Base-by-base conservation (phyloP, 306 rosid genomes). In the Boehmeria nivea region DNA sequence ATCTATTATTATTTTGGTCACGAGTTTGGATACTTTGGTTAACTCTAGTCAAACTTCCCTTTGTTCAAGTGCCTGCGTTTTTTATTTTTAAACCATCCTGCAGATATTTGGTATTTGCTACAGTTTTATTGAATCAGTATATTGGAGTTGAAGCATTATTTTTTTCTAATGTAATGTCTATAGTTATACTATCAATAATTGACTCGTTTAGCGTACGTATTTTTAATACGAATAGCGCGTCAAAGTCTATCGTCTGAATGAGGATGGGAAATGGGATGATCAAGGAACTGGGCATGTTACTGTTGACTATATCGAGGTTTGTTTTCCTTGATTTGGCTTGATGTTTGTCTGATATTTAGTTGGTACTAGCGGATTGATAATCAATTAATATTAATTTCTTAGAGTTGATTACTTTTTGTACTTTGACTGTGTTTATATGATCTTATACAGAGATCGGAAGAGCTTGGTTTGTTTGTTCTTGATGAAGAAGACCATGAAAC, bases 221-320 rank as follows among this genome's bases (percentile, higher is more conserved):
- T 31, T 10, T 10, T 31, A n/a, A n/a, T n/a, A n/a, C n/a, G 36
- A 60, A 70, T 74, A 90, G 98, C 95, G 98, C 37, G 98, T 90
- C 57, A 90, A 90, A 81, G 94, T 90, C 27, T 90, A 90, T 67
- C 98, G 98, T 28, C 68, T 90, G 69, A 86, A 70, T 74, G 94
- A 78, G n/a, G 95, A 82, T 61, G 98, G 90, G 34, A 90, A 90
- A 72, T 90, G 98, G 98, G 98, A 90, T 64, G 98, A 90, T 70
- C 95, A 87, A 76, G 98, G 98, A 59, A 90, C 98, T 62, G 95
- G 98, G 31, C 94, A 90, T 62, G 87, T 82, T 60, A 61, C 84
- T 69, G 85, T 90, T 66, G 95, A 90, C 76, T 90, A 80, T 76
- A 23, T 84, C 68, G 98, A 90, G 95, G 98, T 90, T 28, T 64